Evolutionary conservation across 768 basidiomycete genomes (phyloP), one percentile per base, ranked within the genome.

Genomic region (Mycena sanguinolenta): DNA sequence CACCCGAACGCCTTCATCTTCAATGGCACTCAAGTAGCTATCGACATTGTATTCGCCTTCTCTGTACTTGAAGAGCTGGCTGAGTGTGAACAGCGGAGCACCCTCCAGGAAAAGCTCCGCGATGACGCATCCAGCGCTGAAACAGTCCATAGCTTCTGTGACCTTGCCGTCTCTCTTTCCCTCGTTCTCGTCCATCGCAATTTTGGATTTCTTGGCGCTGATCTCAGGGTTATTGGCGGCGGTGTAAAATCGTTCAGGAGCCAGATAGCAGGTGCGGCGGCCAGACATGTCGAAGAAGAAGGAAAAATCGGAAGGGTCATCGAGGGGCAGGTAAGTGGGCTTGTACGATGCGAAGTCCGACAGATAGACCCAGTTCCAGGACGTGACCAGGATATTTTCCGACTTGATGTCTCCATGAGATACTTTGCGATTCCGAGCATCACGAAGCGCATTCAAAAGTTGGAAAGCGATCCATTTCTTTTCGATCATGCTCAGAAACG

Each of bases 401-500:
- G 95, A 95, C 81, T 98, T 99, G 84, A 99, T 93, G 79, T 99
- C 97, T 13, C 98, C 98, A 80, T 99, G 98, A 2, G 97, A 89
- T n/a, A 97, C 85, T 83, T 97, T 94, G 58, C 92, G 90, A 63
- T 90, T 90, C 28, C 95, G 89, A 0, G 95, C 91, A 74, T 95
- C 94, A 27, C 93, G 88, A 49, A 99, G 86, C 3, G 92, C 95
- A 30, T 90, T 92, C 69, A 99, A 84, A 2, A 99, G 84, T 79
- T 99, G 98, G 77, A 96, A 99, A 0, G 93, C 91, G 67, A 99
- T 95, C 98, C 97, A 99, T 78, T 95, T 95, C 88, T 99, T 99
- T 84, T 99, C 98, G 27, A 99, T 87, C 70, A 86, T 79, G 70
- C 90, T 92, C 46, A 99, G 85, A 82, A 99, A 99, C 4, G 98